A percentile compares a stretch with the other conserved stretches of the same genome.
Evolutionary conservation across 768 basidiomycete genomes (phyloP).

Genomic region (Psilocybe azurescens): DNA sequence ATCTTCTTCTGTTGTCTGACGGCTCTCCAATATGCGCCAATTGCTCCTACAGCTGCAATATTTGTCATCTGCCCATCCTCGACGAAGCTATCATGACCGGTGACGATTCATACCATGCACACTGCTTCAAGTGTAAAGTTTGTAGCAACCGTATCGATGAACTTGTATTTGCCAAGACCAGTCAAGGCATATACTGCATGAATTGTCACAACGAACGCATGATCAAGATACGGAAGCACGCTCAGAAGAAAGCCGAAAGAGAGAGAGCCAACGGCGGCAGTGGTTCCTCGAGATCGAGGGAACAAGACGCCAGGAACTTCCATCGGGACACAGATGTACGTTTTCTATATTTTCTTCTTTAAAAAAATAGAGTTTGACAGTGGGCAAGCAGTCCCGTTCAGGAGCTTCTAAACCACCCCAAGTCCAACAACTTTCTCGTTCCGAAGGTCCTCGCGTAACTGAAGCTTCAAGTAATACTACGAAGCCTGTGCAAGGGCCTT

Average conservation of each 20-base stretch:
- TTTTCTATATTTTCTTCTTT: conserved; percentile 18
- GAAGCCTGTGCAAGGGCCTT: conserved; percentile 35
- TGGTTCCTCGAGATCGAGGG: conserved; percentile 47
- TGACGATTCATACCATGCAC: conserved; percentile 97
- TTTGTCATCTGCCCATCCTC: conserved; percentile 92
- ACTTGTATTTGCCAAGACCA: conserved; percentile 97
- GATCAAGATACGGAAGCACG: conserved; percentile 88
- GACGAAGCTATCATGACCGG: conserved; percentile 99
- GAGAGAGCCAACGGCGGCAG: conserved; percentile 53
- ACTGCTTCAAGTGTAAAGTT: conserved; percentile 97
- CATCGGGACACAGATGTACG: conserved; percentile 50
- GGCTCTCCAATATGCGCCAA: conserved; percentile 96
- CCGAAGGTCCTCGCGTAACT: conserved; percentile 28
- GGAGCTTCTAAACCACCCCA: conserved; percentile 13
- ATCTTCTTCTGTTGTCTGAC: conserved; percentile 94
- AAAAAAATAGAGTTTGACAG: conserved; percentile 7
- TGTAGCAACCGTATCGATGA: conserved; percentile 97
- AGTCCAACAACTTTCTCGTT: conserved; percentile 14
- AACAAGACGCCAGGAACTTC: conserved; percentile 41
- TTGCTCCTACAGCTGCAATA: conserved; percentile 95
- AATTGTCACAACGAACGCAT: conserved; percentile 97
- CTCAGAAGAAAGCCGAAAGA: conserved; percentile 83
- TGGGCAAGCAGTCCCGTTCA: conserved; percentile 16
- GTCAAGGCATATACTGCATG: conserved; percentile 99
- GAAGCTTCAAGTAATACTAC: conserved; percentile 30